A percentile compares a stretch with the other conserved stretches of the same genome.
Evolutionary conservation across 2,329 filamentous ascomycete genomes (phyloP).

Genomic region (Trichoderma sp.): DNA sequence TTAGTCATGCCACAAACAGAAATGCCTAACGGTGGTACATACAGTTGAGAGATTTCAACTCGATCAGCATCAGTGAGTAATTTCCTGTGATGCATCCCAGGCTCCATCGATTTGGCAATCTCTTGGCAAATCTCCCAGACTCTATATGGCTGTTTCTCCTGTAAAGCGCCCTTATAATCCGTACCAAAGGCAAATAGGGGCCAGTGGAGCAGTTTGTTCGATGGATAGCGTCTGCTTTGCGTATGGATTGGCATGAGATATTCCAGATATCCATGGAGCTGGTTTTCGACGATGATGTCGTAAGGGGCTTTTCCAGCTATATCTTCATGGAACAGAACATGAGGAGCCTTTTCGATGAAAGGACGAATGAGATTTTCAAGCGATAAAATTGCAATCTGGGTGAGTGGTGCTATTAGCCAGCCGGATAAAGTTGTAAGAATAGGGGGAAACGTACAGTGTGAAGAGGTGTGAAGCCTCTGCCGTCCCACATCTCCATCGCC

Average conservation of each 20-base stretch:
- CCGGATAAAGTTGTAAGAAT: not conserved
- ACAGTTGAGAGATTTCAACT: not conserved
- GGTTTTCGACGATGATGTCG: not conserved
- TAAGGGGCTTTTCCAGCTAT: not conserved
- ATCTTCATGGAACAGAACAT: not conserved
- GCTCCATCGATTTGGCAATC: not conserved
- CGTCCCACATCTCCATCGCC: not conserved
- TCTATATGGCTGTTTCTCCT: not conserved
- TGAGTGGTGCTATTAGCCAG: not conserved
- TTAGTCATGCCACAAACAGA: not conserved
- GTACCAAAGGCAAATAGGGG: constrained; percentile 1
- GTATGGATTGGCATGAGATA: constrained; percentile 4
- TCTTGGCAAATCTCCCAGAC: constrained; percentile 8
- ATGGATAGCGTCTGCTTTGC: not conserved
- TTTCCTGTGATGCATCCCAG: not conserved
- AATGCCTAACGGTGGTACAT: not conserved
- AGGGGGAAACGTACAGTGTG: not conserved
- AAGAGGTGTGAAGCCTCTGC: not conserved
- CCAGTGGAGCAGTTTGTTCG: not conserved
- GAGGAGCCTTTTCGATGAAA: not conserved
- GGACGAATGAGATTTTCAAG: not conserved
- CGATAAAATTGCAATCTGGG: not conserved
- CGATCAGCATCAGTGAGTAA: not conserved
- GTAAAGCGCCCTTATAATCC: not conserved
- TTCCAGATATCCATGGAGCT: constrained; percentile 9